Conservation (phyloP, 352 stramenopile genomes). For the Globisporangium alternatum region DNA sequence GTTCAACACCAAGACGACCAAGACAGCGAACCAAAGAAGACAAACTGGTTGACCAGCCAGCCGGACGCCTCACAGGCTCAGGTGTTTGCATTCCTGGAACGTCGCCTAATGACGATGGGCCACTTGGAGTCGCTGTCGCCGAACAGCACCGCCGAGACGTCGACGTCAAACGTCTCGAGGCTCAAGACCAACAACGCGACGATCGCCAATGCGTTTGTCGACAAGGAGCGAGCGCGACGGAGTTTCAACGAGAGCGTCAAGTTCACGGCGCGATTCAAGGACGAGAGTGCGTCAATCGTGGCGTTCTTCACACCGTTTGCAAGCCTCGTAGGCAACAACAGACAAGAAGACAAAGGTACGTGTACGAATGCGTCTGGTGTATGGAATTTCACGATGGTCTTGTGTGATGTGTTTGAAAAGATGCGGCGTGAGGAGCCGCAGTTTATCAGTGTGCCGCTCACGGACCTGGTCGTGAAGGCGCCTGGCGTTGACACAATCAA, state of each 20-base stretch:
- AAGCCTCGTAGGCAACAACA: conserved; percentile 5
- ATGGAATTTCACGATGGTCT: conserved; percentile 22
- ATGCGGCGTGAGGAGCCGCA: background rate
- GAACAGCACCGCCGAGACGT: background rate
- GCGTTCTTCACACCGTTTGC: conserved; percentile 17
- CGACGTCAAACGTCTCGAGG: background rate
- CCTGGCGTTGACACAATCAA: background rate
- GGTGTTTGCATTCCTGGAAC: conserved; percentile 18
- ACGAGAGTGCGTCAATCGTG: conserved; percentile 9
- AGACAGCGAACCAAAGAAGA: background rate
- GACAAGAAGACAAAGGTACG: background rate
- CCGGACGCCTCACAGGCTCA: background rate
- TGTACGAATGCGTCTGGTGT: conserved; percentile 3
- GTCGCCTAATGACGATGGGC: background rate
- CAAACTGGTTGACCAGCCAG: conserved; percentile 11
- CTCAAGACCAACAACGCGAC: conserved; percentile 3
- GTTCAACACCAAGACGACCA: background rate
- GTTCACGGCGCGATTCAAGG: conserved; percentile 6
- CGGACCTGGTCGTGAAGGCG: background rate
- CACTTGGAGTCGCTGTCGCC: conserved; percentile 2
- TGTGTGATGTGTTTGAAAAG: conserved; percentile 14
- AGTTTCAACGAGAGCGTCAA: background rate
- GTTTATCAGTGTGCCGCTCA: background rate
- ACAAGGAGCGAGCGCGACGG: background rate
- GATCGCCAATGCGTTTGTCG: background rate